Conservation (phyloP, 148 eudicot genomes). For the Vaccinium myrtillus region DNA sequence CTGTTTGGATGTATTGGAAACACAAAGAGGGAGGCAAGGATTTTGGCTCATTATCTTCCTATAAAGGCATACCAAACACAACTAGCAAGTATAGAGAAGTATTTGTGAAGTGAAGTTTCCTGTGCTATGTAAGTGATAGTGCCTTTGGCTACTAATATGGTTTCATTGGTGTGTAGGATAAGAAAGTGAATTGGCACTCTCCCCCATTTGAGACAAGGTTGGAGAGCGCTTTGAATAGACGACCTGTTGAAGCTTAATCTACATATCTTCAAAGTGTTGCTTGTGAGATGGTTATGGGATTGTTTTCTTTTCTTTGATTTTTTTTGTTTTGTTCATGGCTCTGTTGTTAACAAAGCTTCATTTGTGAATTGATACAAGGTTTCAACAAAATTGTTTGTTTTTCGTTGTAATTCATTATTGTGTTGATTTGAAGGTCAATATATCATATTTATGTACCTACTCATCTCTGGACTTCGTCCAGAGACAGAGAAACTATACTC, state of each 20-base stretch:
- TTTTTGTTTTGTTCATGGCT: no score
- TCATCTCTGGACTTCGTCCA: not conserved
- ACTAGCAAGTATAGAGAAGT: conserved; percentile 65
- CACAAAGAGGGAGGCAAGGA: no score
- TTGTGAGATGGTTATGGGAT: conserved; percentile 15
- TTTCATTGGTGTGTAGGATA: conserved; percentile 60
- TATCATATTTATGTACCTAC: not conserved
- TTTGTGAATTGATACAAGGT: not conserved
- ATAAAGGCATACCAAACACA: no score
- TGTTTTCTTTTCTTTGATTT: not conserved
- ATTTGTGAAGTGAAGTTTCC: conserved; percentile 19
- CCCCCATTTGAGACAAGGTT: conserved; percentile 91
- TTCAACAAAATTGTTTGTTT: conserved; percentile 9
- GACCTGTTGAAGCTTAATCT: conserved; percentile 28
- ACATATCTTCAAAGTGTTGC: not conserved
- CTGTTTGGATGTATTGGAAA: no score
- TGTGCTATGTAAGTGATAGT: not conserved
- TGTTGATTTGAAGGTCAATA: not conserved
- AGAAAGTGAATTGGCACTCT: conserved; percentile 86
- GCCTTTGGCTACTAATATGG: conserved; percentile 23
- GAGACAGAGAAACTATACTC: not conserved
- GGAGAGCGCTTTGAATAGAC: conserved; percentile 77
- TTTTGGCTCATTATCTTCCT: no score
- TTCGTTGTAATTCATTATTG: conserved; percentile 5
- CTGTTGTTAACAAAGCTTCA: not conserved